Percentiles rank a stretch among this genome's conserved stretches.
Conservation (phyloP, 2,329 filamentous ascomycete species). For the Arthroderma sp. region DNA sequence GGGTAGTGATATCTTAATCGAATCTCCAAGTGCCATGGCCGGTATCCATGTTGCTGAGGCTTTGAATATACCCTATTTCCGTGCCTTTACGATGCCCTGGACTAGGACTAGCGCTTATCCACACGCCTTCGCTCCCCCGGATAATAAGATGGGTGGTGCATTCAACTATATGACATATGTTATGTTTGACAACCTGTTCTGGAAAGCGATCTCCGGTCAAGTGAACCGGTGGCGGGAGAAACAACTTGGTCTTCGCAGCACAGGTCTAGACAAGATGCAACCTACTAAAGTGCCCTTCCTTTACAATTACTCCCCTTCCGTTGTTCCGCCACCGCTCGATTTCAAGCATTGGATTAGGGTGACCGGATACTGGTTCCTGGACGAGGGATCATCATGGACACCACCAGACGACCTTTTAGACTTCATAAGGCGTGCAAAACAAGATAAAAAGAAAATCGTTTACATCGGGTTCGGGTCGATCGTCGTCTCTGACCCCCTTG, state of each 20-base stretch:
- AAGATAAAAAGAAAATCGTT: slow-evolving; percentile 78
- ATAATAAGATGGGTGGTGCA: slow-evolving; percentile 83
- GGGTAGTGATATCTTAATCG: slow-evolving; percentile 77
- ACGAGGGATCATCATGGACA: slow-evolving; percentile 57
- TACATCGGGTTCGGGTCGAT: slow-evolving; percentile 97
- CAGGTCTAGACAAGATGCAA: slow-evolving; percentile 79
- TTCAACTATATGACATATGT: slow-evolving; percentile 95
- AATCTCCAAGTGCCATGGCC: slow-evolving; percentile 92
- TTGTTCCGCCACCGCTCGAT: slow-evolving; percentile 87
- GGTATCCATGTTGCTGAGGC: slow-evolving; percentile 96
- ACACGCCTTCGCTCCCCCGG: slow-evolving; percentile 86
- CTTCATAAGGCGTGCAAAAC: slow-evolving; percentile 73
- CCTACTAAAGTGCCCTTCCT: slow-evolving; percentile 95
- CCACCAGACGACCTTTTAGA: slow-evolving; percentile 61
- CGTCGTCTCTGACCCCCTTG: slow-evolving; percentile 76
- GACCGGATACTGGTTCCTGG: slow-evolving; percentile 95
- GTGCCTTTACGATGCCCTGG: slow-evolving; percentile 98
- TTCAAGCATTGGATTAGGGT: slow-evolving; percentile 97
- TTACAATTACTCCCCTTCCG: slow-evolving; percentile 90
- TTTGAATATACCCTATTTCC: slow-evolving; percentile 84
- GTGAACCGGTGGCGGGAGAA: slow-evolving; percentile 87
- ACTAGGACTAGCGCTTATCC: slow-evolving; percentile 90
- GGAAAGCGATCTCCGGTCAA: slow-evolving; percentile 82
- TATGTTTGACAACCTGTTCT: slow-evolving; percentile 94
- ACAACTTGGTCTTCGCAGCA: slow-evolving; percentile 63